Base-by-base conservation (phyloP, 305 asterid genomes). In the Solanum hybrid region DNA sequence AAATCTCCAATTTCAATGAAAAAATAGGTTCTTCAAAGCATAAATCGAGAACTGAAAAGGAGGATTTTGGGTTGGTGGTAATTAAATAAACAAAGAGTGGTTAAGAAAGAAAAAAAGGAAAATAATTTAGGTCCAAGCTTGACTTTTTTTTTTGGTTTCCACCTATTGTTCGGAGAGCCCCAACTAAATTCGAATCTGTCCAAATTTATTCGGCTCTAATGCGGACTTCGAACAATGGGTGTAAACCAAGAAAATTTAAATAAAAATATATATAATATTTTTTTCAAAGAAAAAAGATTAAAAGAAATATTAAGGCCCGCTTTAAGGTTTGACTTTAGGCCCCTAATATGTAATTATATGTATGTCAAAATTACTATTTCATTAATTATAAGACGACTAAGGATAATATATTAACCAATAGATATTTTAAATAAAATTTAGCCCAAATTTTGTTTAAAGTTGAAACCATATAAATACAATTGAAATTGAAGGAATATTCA, bases 181-280 rank as follows among this genome's bases (percentile, higher is more conserved):
- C 69, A 8, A 56, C 0, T 56, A 56, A 56, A 20, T 56, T 20
- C 9, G 0, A 17, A 56, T 56, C 1, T 56, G 26, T 20, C 9
- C 24, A 56, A 20, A 56, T 56, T 20, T 56, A 56, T 0, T 6
- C 10, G 24, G 24, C 0, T 1, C 69, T 0, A 56, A 56, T 56
- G 4, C 1, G 5, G 10, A 20, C 11, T 1, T 2, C 24, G 4
- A 20, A 20, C 69, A 56, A 56, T 20, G 10, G 24, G 69, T 56
- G 10, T 1, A 6, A 56, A 56, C 5, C 2, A 56, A 56, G 0
- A 17, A 6, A 2, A 6, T 2, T 0, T 6, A 32, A 32, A 32
- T 32, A 32, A 32, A 32, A 32, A 32, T 32, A 20, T 17, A 6
- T 56, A 31, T 34, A 32, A 17, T 3, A 34, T 3, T 17, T 1